Percentiles rank a stretch among this genome's conserved stretches.
phyloP scores from a whole-genome alignment of 441 rosid genomes.

The Melastoma candidum region DNA sequence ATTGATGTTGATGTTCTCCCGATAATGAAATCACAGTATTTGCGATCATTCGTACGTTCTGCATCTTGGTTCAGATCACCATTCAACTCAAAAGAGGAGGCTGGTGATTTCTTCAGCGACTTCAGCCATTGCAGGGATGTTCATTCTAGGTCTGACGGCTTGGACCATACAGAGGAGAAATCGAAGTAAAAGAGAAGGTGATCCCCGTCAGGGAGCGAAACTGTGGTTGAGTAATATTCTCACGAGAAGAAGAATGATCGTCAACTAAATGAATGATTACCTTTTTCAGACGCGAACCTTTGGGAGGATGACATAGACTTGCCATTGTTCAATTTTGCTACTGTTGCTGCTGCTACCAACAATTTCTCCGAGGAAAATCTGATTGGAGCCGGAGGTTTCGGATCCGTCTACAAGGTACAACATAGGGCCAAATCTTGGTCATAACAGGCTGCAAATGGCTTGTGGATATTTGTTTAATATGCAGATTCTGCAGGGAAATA shows the following conservation, averaged over 20 bases:
- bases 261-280: not conserved
- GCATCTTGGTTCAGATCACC: too few relatives aligned
- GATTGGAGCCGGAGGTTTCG: slow-evolving; percentile 29
- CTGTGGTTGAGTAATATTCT: not conserved
- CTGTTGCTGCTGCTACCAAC: slow-evolving; percentile 19
- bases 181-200: slow-evolving; percentile 1
- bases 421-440: not conserved
- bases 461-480: not conserved
- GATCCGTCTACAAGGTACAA: slow-evolving; percentile 28
- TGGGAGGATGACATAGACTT: slow-evolving; percentile 13
- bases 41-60: too few relatives aligned
- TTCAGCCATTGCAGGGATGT: not conserved
- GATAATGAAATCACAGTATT: too few relatives aligned
- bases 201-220: not conserved
- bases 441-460: not conserved
- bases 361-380: slow-evolving; percentile 17
- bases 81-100: too few relatives aligned
- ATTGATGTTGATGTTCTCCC: too few relatives aligned
- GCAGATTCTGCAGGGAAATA: slow-evolving; percentile 12
- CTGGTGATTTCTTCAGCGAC: not conserved
- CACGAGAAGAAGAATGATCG: not conserved
- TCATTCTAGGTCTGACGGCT: not conserved
- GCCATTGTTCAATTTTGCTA: too few relatives aligned
- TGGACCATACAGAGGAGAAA: not conserved
- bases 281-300: slow-evolving; percentile 3